Evolutionary conservation across 768 basidiomycete species (phyloP).

Genomic region (Russula compacta): DNA sequence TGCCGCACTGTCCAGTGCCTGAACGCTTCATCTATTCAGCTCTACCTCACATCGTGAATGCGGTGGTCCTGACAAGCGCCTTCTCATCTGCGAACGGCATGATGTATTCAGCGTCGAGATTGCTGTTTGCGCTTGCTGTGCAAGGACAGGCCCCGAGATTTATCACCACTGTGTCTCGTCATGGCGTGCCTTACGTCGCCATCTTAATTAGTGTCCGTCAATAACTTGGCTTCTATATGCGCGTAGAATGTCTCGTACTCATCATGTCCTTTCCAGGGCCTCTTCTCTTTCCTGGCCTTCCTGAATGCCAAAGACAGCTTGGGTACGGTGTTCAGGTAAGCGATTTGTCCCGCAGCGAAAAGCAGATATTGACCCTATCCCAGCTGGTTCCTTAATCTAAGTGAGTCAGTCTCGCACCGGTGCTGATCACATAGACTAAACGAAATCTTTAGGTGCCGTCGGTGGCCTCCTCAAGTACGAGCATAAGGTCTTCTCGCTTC

Average conservation of each 20-base stretch:
- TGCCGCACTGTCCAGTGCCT: background rate
- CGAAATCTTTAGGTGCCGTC: conserved; percentile 8
- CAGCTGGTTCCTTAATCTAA: conserved; percentile 17
- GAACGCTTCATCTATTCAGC: background rate
- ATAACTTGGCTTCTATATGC: background rate
- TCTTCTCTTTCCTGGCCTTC: conserved; percentile 17
- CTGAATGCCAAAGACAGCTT: conserved; percentile 7
- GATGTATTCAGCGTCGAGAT: conserved; percentile 17
- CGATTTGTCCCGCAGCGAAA: background rate
- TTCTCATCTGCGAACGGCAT: conserved; percentile 20
- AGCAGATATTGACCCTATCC: background rate
- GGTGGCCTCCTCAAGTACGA: conserved; percentile 19
- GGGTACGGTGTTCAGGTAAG: conserved; percentile 18
- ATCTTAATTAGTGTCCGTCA: conserved; percentile 6
- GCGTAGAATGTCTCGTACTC: background rate
- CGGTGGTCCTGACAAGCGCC: conserved; percentile 15
- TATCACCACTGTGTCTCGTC: conserved; percentile 5
- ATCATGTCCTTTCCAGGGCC: background rate
- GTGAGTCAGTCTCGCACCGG: background rate
- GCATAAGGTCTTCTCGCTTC: background rate
- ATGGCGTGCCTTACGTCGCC: conserved; percentile 17
- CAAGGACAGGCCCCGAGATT: conserved; percentile 17
- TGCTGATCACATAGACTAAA: background rate
- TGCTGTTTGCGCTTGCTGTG: conserved; percentile 15
- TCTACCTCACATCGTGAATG: conserved; percentile 19